These are phyloP conservation scores for Raphanus sativus DNA, from an alignment of 345 rosid species.

Conservation along the genomic window DNA sequence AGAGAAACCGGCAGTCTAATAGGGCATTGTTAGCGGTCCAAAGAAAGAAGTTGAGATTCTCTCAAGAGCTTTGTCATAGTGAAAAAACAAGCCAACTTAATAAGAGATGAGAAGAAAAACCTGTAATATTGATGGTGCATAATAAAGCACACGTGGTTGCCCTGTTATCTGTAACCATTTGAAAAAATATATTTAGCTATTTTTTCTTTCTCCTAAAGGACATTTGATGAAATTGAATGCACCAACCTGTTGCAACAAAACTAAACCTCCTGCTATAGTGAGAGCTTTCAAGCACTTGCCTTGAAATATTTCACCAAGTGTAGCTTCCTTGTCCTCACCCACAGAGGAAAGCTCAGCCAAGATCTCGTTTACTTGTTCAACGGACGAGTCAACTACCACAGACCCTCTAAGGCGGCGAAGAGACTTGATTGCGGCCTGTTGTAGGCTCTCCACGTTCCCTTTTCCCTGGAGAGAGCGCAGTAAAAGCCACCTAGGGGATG, in stretches of 20 bases:
- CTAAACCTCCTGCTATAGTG: slow-evolving; percentile 79
- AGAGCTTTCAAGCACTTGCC: slow-evolving; percentile 95
- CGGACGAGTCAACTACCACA: slow-evolving; percentile 63
- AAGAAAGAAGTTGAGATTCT: slow-evolving; percentile 10
- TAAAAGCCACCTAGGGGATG: slow-evolving; percentile 95
- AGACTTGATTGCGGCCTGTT: slow-evolving; percentile 28
- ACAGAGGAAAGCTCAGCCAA: slow-evolving; percentile 60
- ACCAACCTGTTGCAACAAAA: slow-evolving; percentile 93
- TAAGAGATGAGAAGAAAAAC: slow-evolving; percentile 37
- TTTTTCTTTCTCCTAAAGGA: neutral
- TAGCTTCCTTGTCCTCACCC: slow-evolving; percentile 66
- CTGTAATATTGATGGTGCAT: slow-evolving; percentile 90
- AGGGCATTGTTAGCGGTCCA: too few species aligned
- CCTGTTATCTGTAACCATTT: slow-evolving; percentile 74
- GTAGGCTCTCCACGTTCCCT: slow-evolving; percentile 52
- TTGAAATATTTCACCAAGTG: slow-evolving; percentile 60
- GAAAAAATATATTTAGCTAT: neutral
- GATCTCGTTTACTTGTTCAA: slow-evolving; percentile 70
- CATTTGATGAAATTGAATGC: slow-evolving; percentile 1
- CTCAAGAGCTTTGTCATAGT: neutral
- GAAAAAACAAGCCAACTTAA: slow-evolving; percentile 11
- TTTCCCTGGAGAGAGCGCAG: slow-evolving; percentile 72
- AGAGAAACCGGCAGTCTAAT: slow-evolving; percentile 91
- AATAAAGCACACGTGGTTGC: slow-evolving; percentile 98
- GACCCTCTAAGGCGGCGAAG: slow-evolving; percentile 74